Conservation (phyloP, 1,284 basidiomycete genomes). For the Sanghuangporus sanghuang region DNA sequence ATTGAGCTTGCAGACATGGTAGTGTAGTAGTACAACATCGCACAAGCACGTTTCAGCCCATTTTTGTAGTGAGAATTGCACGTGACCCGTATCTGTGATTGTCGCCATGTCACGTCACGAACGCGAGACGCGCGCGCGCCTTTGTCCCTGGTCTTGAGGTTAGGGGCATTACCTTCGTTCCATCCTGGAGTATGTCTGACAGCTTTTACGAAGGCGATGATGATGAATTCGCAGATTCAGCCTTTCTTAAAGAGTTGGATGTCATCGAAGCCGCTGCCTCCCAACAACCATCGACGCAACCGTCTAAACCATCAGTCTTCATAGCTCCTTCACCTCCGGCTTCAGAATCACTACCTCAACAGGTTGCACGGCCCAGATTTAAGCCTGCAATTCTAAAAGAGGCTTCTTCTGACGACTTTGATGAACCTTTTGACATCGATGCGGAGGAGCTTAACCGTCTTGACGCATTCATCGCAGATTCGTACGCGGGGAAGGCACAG, state of each 20-base stretch:
- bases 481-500: conserved; percentile 32
- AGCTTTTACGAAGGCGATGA: conserved; percentile 57
- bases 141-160: not conserved
- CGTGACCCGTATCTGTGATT: not conserved
- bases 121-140: conserved; percentile 3
- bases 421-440: conserved; percentile 52
- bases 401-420: conserved; percentile 44
- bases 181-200: conserved; percentile 50
- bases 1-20: conserved; percentile 59
- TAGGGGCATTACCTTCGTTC: not conserved
- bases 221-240: conserved; percentile 43
- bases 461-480: conserved; percentile 45
- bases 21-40: not conserved
- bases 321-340: not conserved
- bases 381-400: conserved; percentile 26
- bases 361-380: conserved; percentile 9
- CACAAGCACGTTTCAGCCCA: not conserved
- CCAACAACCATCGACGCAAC: conserved; percentile 30
- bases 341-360: conserved; percentile 2
- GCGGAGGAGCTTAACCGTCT: conserved; percentile 46
- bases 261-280: conserved; percentile 53
- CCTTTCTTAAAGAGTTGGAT: conserved; percentile 49
- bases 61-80: not conserved
- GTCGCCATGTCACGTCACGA: not conserved
- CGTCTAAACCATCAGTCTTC: conserved; percentile 6